phyloP scores from a whole-genome alignment of 2,329 filamentous ascomycete genomes.

The Aspergillus neoniger region DNA sequence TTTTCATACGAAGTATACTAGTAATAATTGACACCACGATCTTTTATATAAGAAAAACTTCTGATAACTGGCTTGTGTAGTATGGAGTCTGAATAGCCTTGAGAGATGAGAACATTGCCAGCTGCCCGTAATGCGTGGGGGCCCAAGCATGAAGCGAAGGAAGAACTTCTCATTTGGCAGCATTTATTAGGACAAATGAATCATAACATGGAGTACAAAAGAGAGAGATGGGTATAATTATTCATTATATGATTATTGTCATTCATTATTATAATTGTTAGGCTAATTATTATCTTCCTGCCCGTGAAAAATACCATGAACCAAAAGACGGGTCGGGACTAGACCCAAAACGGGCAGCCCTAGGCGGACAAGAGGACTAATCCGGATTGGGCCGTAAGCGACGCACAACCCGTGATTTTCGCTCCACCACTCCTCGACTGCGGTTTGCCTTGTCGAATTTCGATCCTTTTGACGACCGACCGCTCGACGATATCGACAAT shows the following conservation, averaged over 20 bases:
- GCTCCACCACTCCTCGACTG: constrained; percentile 40
- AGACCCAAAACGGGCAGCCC: constrained; percentile 28
- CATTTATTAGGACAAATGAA: neutral
- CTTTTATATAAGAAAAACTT: neutral
- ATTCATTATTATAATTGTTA: too few species aligned
- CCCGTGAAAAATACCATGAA: neutral
- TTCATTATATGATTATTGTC: neutral
- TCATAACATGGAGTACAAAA: too few species aligned
- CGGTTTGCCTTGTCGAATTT: constrained; percentile 37
- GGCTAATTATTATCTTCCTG: too few species aligned
- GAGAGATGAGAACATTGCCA: too few species aligned
- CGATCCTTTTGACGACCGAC: constrained; percentile 41
- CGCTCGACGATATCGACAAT: constrained; percentile 43
- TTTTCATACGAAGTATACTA: neutral
- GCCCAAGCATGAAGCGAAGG: too few species aligned
- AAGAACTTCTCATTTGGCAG: too few species aligned
- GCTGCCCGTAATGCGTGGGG: too few species aligned
- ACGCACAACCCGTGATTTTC: constrained; percentile 49
- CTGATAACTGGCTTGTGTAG: neutral
- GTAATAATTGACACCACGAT: neutral
- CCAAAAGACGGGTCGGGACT: neutral
- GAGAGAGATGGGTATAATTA: neutral
- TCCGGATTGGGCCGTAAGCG: constrained; percentile 43
- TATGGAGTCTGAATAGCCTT: neutral
- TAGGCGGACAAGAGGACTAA: constrained; percentile 35